Percentiles rank a stretch among this genome's conserved stretches.
Evolutionary conservation across 306 rosid species (phyloP).

Genomic region (Castanospermum australe): DNA sequence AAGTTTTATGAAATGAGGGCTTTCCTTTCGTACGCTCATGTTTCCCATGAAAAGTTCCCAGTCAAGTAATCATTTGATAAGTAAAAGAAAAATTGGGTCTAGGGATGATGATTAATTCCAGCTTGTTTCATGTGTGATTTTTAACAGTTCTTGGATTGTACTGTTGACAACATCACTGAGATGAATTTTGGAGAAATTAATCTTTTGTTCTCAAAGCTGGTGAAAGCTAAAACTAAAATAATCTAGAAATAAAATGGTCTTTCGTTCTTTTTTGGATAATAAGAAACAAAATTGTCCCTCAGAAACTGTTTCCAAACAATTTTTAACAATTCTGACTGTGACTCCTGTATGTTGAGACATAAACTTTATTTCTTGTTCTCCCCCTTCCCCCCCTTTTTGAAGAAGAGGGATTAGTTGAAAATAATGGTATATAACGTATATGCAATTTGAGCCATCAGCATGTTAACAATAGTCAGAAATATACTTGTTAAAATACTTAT

Average conservation of each 20-base stretch:
- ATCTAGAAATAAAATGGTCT: neutral
- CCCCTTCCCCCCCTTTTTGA: too few species aligned
- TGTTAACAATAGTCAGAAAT: neutral
- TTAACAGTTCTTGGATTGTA: conserved; percentile 12
- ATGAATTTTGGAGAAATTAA: neutral
- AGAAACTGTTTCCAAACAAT: neutral
- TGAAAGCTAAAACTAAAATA: neutral
- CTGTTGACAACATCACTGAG: neutral
- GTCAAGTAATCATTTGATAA: neutral
- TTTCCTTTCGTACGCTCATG: neutral
- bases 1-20: neutral
- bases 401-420: too few species aligned
- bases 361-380: neutral
- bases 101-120: neutral
- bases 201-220: neutral
- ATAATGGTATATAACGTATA: neutral
- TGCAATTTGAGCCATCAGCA: neutral
- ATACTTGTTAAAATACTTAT: neutral
- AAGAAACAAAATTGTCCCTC: neutral
- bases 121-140: neutral
- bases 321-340: neutral
- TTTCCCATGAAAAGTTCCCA: neutral
- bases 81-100: neutral
- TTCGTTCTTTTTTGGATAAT: neutral
- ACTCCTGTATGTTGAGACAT: neutral